phyloP scores from a whole-genome alignment of 179 eudicot genomes.

The Patellifolia procumbens region DNA sequence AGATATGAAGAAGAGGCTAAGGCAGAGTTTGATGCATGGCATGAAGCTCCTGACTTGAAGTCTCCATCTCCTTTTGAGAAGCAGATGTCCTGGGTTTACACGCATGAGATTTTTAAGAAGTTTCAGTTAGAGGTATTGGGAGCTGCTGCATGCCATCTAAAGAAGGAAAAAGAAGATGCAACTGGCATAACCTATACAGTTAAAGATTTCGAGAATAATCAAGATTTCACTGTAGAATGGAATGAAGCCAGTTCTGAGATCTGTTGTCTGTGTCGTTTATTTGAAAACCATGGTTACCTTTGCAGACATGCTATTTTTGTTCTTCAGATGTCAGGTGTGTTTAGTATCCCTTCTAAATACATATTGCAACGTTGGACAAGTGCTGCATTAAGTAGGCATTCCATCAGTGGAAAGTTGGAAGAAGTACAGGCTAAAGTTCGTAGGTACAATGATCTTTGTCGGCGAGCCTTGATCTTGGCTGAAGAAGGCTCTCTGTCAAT shows the following conservation, averaged over 20 bases:
- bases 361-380: constrained; percentile 70
- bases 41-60: constrained; percentile 58
- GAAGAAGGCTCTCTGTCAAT: constrained; percentile 62
- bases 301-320: constrained; percentile 69
- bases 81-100: constrained; percentile 61
- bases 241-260: constrained; percentile 48
- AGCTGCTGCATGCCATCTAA: constrained; percentile 70
- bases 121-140: constrained; percentile 73
- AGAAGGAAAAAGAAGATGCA: constrained; percentile 54
- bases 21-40: constrained; percentile 65
- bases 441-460: constrained; percentile 65
- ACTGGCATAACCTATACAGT: constrained; percentile 41
- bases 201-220: constrained; percentile 60
- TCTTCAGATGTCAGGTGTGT: constrained; percentile 67
- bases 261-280: constrained; percentile 57
- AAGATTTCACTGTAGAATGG: constrained; percentile 51
- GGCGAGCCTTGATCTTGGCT: constrained; percentile 65
- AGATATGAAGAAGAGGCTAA: constrained; percentile 59
- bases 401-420: constrained; percentile 37
- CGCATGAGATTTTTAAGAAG: constrained; percentile 56
- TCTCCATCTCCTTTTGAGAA: constrained; percentile 77
- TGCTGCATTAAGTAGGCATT: constrained; percentile 55
- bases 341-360: constrained; percentile 57
- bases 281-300: constrained; percentile 61
- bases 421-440: constrained; percentile 51